Base-by-base conservation (phyloP, 2,329 filamentous ascomycete species). In the Ophiosphaerella narmari region DNA sequence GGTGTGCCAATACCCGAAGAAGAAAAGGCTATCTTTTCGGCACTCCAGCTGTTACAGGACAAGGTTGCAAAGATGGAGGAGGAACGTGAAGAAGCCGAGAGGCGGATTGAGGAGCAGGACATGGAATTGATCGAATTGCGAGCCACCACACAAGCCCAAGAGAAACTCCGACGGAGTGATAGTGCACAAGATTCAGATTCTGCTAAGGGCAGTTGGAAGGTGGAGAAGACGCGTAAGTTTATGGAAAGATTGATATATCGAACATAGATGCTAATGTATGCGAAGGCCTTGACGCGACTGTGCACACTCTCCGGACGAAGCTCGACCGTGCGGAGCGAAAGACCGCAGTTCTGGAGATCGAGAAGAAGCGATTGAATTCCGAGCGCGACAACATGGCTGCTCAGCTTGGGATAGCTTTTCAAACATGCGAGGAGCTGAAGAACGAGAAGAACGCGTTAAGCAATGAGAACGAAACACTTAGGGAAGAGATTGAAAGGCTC, bases 311-410 rank as follows among this genome's bases (percentile, higher is more conserved):
- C 33, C 82, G 87, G 60, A 75, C 80, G 7, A 84, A 82, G 13
- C 74, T 89, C 1, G 84, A 87, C 51, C 80, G 86, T 55, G 79
- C 82, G 33, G 84, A 85, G 46, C 82, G 82, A 38, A 86, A 86
- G 63, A 75, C 82, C 21, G 83, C 80, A 52, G 78, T 84, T n/a
- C 78, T 81, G 32, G 84, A 88, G 43, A 84, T 86, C 44, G 81
- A 85, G 54, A 85, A 82, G 50, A 82, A 86, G 54, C 81, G 84
- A 3, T 73, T 88, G 36, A 78, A 79, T 3, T 78, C 82, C 26
- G 87, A 90, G 69, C 81, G 85, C 26, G 86, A 89, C 58, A 83
- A 84, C 39, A 81, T 87, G 33, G 77, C 87, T 41, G 80, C 79
- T 43, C 86, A 86, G 60, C 77, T 86, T 5, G 82, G 82, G 24